Evolutionary conservation across 139 green algal species (phyloP).

Genomic region (Desmodesmus armatus): DNA sequence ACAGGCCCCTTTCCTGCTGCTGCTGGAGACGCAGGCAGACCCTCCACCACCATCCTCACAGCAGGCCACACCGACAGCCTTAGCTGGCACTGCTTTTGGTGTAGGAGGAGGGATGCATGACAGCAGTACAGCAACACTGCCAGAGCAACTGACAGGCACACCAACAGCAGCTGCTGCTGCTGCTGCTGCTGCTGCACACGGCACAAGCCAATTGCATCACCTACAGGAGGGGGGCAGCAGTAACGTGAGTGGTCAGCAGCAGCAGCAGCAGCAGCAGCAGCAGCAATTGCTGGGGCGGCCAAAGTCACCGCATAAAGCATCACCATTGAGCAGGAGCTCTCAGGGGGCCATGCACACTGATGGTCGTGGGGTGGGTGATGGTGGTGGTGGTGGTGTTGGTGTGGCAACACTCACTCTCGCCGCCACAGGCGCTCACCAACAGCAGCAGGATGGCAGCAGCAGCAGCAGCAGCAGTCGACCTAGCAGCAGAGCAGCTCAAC

Average conservation of each 20-base stretch:
- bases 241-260: not conserved
- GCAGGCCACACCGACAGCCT: too few relatives aligned
- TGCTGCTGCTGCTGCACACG: not conserved
- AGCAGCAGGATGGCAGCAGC: not conserved
- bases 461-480: not conserved
- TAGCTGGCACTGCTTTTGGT: too few relatives aligned
- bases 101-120: not conserved
- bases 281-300: too few relatives aligned
- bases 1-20: constrained; percentile 63
- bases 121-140: not conserved
- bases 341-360: too few relatives aligned
- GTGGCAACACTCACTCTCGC: not conserved
- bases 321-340: too few relatives aligned
- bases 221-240: too few relatives aligned
- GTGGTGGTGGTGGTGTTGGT: not conserved
- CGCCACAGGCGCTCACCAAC: not conserved
- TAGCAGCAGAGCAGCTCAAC: not conserved
- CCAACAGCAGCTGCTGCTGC: too few relatives aligned
- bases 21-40: constrained; percentile 59
- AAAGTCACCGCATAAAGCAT: too few relatives aligned
- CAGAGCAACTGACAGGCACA: not conserved
- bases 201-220: not conserved
- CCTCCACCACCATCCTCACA: too few relatives aligned
- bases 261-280: not conserved
- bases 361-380: not conserved